Evolutionary conservation across 2,329 filamentous ascomycete genomes (phyloP).

Genomic region (Zalaria obscura): DNA sequence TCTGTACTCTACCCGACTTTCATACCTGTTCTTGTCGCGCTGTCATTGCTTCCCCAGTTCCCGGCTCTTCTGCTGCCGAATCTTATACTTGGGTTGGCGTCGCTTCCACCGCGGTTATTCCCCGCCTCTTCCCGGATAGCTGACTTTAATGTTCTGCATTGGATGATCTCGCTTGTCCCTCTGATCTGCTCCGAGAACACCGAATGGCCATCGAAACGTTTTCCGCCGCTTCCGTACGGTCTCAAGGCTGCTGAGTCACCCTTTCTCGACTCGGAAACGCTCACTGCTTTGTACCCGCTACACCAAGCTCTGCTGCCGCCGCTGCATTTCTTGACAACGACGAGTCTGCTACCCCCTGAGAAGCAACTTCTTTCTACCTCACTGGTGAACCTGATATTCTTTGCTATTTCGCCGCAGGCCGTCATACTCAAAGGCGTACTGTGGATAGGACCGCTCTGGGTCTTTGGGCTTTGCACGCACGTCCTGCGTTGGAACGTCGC

Average conservation of each 20-base stretch:
- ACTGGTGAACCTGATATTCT: constrained; percentile 66
- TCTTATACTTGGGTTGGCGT: constrained; percentile 64
- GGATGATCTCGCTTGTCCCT: constrained; percentile 61
- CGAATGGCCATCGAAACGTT: constrained; percentile 18
- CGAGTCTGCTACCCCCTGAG: constrained; percentile 75
- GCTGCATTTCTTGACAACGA: constrained; percentile 70
- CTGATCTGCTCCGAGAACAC: constrained; percentile 39
- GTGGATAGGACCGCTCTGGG: constrained; percentile 52
- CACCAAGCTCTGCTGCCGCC: constrained; percentile 64
- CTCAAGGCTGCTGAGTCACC: constrained; percentile 16
- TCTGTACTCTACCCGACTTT: constrained; percentile 75
- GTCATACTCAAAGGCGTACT: constrained; percentile 28
- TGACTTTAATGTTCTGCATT: constrained; percentile 57
- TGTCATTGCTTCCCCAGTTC: constrained; percentile 54
- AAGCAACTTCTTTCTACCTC: constrained; percentile 73
- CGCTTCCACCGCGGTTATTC: constrained; percentile 59
- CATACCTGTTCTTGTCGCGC: constrained; percentile 61
- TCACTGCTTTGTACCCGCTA: constrained; percentile 62
- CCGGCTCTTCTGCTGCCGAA: constrained; percentile 57
- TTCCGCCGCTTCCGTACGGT: constrained; percentile 20
- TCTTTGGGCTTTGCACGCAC: constrained; percentile 59
- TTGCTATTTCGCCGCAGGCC: constrained; percentile 49
- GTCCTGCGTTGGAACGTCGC: constrained; percentile 74
- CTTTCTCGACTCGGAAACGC: constrained; percentile 35
- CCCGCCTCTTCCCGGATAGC: constrained; percentile 45